Evolutionary conservation across 176 grass and related monocot genomes (phyloP).

Genomic region (Hordeum vulgare): DNA sequence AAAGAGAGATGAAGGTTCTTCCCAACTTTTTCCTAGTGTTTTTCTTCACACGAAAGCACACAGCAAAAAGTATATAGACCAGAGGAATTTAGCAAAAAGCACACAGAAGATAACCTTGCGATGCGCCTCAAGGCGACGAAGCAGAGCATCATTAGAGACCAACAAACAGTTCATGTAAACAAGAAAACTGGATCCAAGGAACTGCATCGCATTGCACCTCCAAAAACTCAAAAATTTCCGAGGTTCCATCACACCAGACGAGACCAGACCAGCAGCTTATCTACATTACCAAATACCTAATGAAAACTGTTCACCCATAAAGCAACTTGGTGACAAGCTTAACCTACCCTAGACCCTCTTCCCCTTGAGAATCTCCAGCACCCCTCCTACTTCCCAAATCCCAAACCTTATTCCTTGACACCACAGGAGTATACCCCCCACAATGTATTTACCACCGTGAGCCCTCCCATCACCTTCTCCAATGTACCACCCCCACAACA

Average conservation of each 20-base stretch:
- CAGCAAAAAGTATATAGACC: too few species aligned
- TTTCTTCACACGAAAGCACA: too few species aligned
- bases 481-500: constrained; percentile 33
- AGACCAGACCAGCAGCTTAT: constrained; percentile 7
- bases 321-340: neutral
- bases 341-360: neutral
- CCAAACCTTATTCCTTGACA: constrained; percentile 54
- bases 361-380: constrained; percentile 30
- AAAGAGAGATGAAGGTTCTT: too few species aligned
- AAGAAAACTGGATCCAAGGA: constrained; percentile 18
- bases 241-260: constrained; percentile 16
- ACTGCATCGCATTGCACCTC: constrained; percentile 7
- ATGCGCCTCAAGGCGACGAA: too few species aligned
- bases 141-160: neutral
- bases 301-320: neutral
- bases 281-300: constrained; percentile 28
- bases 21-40: too few species aligned
- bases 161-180: neutral
- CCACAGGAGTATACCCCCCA: constrained; percentile 67
- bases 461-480: constrained; percentile 3
- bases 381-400: neutral
- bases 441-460: constrained; percentile 52
- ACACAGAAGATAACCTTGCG: too few species aligned
- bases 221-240: constrained; percentile 29
- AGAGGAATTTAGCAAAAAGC: too few species aligned